Base-by-base conservation (phyloP, 164 flowering plant genomes). In the Aristolochia contorta region DNA sequence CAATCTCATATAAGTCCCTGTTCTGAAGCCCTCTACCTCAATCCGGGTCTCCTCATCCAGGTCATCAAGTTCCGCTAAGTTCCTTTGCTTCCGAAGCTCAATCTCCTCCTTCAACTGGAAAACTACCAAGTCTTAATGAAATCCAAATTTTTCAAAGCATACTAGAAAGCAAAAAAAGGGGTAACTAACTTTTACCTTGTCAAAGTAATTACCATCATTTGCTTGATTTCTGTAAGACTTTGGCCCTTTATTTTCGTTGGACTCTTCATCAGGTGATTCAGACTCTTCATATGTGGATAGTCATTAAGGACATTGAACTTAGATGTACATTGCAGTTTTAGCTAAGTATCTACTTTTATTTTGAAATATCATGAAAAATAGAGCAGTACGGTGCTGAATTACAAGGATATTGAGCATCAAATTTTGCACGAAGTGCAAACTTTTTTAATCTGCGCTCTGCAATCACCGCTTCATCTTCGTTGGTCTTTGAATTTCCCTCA, bases 341-440 rank as follows among this genome's bases (percentile, higher is more conserved):
- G 10, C 16, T 43, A 46, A 43, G 22, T 1, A 24, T 18, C 52
- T 6, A 6, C 12, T 37, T 37, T 20, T 13, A 49, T 20, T 49
- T 16, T 6, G 3, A 49, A 49, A 20, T 8, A 49, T 47, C 3
- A 47, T 14, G n/a, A 47, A 47, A 47, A 47, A 47, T 47, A 3
- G 3, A 47, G n/a, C 18, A 47, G 2, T 47, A 37, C 52, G 21
- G 10, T 16, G 2, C 4, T 23, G 25, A 4, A 2, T 9, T n/a
- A 0, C 70, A 79, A 85, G 93, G 96, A 92, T 89, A 90, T 84
- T 84, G 73, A 62, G 90, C 57, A 76, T 90, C 91, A 77, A 93
- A 90, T 67, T 83, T 81, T 64, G 92, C 97, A 68, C 89, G 97
- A n/a, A 73, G 79, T 25, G 97, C 96, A 65, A 90, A 84, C 72